Evolutionary conservation across 352 stramenopile species (phyloP), one percentile per base, ranked within the genome.

Genomic region (Globisporangium apiculatum): DNA sequence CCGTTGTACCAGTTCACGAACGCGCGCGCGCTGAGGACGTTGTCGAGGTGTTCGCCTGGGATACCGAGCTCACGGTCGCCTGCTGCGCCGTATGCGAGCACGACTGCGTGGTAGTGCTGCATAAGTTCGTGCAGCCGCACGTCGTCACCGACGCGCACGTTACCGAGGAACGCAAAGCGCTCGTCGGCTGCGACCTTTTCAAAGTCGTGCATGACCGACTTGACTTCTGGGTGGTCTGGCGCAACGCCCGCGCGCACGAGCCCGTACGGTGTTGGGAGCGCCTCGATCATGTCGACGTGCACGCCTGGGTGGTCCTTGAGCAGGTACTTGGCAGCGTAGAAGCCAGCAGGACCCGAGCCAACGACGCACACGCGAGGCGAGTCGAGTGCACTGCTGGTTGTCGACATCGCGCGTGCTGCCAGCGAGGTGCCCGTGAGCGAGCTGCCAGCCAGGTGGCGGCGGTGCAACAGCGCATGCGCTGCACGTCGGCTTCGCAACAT

Each of bases 1-100:
- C 94, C 96, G 66, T 99, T 99, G 83, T 99, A 99, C 97, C 96
- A 99, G 70, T 97, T 97, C 11, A 99, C 97, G 69, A 99, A 99
- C 58, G 91, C 79, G 18, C 96, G 75, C 5, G 96, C 91, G 37
- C 76, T 88, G 52, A 97, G 60, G 14, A 98, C 88, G 35, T 76
- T 76, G 0, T 52, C 15, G 4, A 91, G 68, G 8, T 80, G 58
- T 65, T 98, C 91, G 14, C 89, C 92, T 12, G 85, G 84, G 47
- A 98, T 75, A 37, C 76, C 76, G 4, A 99, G 71, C 56, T 83
- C 73, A 24, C 75, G 79, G 69, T 98, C 95, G n/a, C 78, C 85
- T 53, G 88, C 77, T 42, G 96, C 96, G 10, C 97, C 97, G 67
- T 98, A 98, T 6, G 97, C 94, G 12, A 99, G 62, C 31, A 99